Conservation (phyloP, 305 asterid genomes). For the Fraxinus ornus region DNA sequence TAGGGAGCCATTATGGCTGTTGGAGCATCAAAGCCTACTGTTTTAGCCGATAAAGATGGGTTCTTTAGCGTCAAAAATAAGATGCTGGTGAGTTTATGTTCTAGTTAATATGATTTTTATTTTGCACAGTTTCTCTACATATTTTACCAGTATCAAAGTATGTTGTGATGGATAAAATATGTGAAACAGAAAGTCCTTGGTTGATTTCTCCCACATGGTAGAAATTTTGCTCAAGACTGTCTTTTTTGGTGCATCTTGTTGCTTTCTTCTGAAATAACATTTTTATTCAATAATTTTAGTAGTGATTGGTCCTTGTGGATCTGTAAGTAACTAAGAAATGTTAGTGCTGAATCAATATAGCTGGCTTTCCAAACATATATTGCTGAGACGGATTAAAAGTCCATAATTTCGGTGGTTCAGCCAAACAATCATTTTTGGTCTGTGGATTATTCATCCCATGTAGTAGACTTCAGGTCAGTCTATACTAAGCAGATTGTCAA, state of each 20-base stretch:
- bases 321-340: not conserved
- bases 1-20: conserved; percentile 99
- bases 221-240: not conserved
- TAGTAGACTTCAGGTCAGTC: not conserved
- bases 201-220: not conserved
- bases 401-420: not conserved
- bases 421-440: not conserved
- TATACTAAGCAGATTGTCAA: not conserved
- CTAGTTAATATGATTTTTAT: not conserved
- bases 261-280: not conserved
- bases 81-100: conserved; percentile 62
- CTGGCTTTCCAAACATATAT: not conserved
- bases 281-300: not conserved
- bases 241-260: not conserved
- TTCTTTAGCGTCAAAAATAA: conserved; percentile 60
- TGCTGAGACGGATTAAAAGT: not conserved
- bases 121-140: not conserved
- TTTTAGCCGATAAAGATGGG: conserved; percentile 63
- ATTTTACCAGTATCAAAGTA: not conserved
- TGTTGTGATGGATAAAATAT: not conserved
- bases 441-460: not conserved
- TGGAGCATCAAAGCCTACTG: conserved; percentile 90
- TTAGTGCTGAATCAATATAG: not conserved
- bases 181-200: not conserved
- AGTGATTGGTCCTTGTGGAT: not conserved